Evolutionary conservation across 768 basidiomycete genomes (phyloP), one percentile per base, ranked within the genome.

Genomic region (Rubroboletus pulcherrimus): DNA sequence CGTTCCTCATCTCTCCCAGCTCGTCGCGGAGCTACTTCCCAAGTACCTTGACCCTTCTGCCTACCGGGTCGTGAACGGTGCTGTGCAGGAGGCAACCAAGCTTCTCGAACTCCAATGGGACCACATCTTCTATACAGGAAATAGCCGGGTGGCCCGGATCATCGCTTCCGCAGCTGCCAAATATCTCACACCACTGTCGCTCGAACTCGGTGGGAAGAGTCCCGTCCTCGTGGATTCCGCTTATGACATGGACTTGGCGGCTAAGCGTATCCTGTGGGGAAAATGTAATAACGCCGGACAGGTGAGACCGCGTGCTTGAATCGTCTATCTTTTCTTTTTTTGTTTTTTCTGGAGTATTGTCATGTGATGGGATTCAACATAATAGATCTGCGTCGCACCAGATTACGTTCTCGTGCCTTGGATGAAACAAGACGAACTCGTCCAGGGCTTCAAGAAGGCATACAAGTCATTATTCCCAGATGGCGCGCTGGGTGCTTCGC

Each of bases 241-340:
- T 24, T 70, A 67, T 58, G 74, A 77, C 40, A 59, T 84, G 59
- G 69, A 76, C 6, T 56, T 85, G 33, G 79, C 82, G 0, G 89
- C 87, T 4, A 81, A 79, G 63, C 79, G 88, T 8, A 77, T 87
- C 34, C 68, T 88, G 29, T 86, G 81, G 79, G 87, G 83, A 1
- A 90, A 89, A 68, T 72, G 73, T 9, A 75, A 71, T 54, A 89
- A 90, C 58, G 75, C 81, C 2, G 89, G 89, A 9, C 87, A 88
- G 77, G 81, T 76, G 42, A 51, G 67, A 14, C 15, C 8, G 19
- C 41, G 9, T 29, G 37, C 21, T 34, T 21, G 26, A 29, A 4
- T 41, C 2, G 31, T 37, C 29, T 49, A 24, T 38, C 38, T 26
- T 0, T 4, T 38, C 38, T 26, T 0, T 4, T 30, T 19, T n/a